phyloP scores from a whole-genome alignment of 1,139 yeast species.

The Saccharomyces uvarum region DNA sequence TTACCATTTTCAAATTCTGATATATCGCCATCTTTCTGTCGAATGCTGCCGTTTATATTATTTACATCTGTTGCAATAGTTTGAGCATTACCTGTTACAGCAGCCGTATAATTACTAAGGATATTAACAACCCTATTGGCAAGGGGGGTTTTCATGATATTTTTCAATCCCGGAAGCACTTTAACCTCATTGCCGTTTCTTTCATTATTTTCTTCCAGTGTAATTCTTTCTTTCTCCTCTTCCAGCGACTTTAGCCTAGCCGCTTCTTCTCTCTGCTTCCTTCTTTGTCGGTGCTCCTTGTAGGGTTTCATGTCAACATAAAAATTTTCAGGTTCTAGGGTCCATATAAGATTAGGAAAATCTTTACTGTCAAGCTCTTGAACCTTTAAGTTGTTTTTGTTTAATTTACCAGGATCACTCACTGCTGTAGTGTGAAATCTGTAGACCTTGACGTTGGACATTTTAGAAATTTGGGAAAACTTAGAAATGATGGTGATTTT shows the following conservation, averaged over 20 bases:
- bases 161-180: background rate
- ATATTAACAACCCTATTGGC: background rate
- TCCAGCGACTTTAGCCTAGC: background rate
- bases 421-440: background rate
- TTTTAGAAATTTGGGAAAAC: background rate
- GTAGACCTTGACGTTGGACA: background rate
- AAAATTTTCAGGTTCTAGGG: background rate
- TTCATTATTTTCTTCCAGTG: background rate
- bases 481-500: background rate
- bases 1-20: background rate
- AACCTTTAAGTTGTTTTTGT: background rate
- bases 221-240: background rate
- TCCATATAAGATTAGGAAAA: background rate
- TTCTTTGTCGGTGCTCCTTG: background rate
- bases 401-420: background rate
- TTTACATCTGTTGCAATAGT: background rate
- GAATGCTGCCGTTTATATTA: background rate
- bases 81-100: background rate
- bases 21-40: background rate
- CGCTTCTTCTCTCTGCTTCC: background rate
- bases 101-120: background rate
- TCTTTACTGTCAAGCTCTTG: background rate
- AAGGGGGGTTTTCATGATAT: background rate
- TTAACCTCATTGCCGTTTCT: background rate
- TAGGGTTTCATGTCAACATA: background rate